Evolutionary conservation across 306 rosid species (phyloP).

Genomic region (Herpetospermum pedunculosum): DNA sequence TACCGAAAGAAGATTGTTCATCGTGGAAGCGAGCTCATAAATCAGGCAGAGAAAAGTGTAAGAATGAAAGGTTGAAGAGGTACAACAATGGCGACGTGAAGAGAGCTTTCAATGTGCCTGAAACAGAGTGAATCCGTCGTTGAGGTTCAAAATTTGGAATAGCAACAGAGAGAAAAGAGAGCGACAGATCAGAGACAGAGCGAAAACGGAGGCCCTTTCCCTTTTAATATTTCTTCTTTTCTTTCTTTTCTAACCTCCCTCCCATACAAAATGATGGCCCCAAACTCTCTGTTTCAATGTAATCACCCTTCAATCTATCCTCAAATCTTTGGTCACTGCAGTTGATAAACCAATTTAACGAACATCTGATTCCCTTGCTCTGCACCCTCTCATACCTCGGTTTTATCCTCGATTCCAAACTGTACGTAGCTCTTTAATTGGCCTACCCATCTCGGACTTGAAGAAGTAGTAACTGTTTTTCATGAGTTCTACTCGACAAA

Average conservation of each 20-base stretch:
- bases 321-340: slow-evolving; percentile 92
- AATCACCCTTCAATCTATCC: slow-evolving; percentile 78
- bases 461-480: slow-evolving; percentile 72
- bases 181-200: slow-evolving; percentile 21
- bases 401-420: slow-evolving; percentile 88
- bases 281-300: slow-evolving; percentile 58
- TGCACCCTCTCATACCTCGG: slow-evolving; percentile 62
- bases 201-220: slow-evolving; percentile 6
- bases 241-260: slow-evolving; percentile 35
- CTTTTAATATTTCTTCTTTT: not conserved
- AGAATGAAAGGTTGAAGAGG: not conserved
- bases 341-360: slow-evolving; percentile 79
- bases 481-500: slow-evolving; percentile 60
- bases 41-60: not conserved
- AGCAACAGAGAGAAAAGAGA: not conserved
- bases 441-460: slow-evolving; percentile 84
- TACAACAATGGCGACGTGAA: not conserved
- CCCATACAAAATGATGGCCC: slow-evolving; percentile 81
- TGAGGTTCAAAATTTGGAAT: slow-evolving; percentile 7
- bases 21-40: slow-evolving; percentile 29
- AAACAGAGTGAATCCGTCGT: slow-evolving; percentile 35
- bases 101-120: slow-evolving; percentile 35
- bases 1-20: slow-evolving; percentile 91
- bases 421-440: slow-evolving; percentile 70
- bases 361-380: slow-evolving; percentile 63